Evolutionary conservation across 225 moss, liverwort and hornwort genomes (phyloP), one percentile per base, ranked within the genome.

Genomic region (Bryum argenteum): DNA sequence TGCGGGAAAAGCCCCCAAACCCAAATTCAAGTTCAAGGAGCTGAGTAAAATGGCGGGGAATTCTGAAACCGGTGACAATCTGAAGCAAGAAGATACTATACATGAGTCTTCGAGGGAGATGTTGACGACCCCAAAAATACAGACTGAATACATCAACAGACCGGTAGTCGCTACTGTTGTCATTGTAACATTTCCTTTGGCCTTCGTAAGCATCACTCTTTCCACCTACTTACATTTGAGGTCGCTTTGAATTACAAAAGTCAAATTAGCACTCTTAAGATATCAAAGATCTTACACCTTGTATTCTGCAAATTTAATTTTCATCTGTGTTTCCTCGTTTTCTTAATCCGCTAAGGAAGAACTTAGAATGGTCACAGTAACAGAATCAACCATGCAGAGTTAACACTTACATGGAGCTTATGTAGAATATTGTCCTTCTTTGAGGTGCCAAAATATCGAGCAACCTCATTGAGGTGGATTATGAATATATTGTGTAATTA

Each of bases 141-240:
- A 72, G 44, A 69, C 40, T 53, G 77, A 88, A 54, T 84, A 72
- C 59, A n/a, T 79, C 43, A 82, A 80, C 54, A 74, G 69, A 58
- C 88, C 88, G 9, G 84, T 84, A 26, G 75, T 70, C 58, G 67
- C 61, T 45, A 44, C 78, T 56, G 55, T 71, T 47, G 63, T 84
- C 48, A 42, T 66, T 43, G 79, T 84, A 71, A 80, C 77, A 12
- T 88, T 88, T 38, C 88, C 82, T 62, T 59, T 28, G 15, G 59
- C 62, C 50, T 75, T 76, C 15, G 84, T 88, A 80, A 80, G 88
- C 10, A 74, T 58, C 60, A 57, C 41, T 9, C 57, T 41, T 17
- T 69, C 20, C 64, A 16, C 55, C 42, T 65, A 42, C 48, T 54
- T 41, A 11, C 53, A 18, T 58, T 67, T 71, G 13, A 1, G 48